Percentiles rank a stretch among this genome's conserved stretches.
Conservation (phyloP, 495 filamentous ascomycete species). For the Friedmanniomyces endolithicus region DNA sequence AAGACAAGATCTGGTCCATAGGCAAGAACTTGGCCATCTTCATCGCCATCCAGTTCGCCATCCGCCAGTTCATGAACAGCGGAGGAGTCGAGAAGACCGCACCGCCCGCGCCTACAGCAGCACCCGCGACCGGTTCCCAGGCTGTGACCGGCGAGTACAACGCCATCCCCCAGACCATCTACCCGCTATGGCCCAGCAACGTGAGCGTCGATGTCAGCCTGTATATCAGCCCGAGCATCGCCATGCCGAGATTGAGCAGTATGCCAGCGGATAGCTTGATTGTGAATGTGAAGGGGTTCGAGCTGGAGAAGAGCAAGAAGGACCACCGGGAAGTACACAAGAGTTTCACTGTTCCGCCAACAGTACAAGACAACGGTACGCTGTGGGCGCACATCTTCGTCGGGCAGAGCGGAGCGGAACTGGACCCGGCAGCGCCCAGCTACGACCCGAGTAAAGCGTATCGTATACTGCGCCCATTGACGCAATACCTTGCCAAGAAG, state of each 20-base stretch:
- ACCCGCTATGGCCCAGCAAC: conserved; percentile 77
- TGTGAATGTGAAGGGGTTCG: conserved; percentile 67
- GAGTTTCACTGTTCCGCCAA: conserved; percentile 60
- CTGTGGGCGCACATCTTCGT: conserved; percentile 90
- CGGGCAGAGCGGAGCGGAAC: conserved; percentile 53
- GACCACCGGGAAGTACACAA: conserved; percentile 69
- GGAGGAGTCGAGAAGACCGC: conserved; percentile 36
- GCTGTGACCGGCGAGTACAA: conserved; percentile 56
- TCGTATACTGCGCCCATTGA: conserved; percentile 74
- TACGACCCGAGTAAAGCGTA: conserved; percentile 66
- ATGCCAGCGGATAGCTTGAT: conserved; percentile 47
- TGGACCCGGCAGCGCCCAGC: conserved; percentile 59
- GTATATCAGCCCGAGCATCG: conserved; percentile 65
- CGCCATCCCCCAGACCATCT: conserved; percentile 58
- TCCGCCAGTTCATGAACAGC: conserved; percentile 42
- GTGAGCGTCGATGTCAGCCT: conserved; percentile 70
- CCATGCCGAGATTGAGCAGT: conserved; percentile 51
- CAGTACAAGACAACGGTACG: conserved; percentile 84
- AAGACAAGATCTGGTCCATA: conserved; percentile 25
- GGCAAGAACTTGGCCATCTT: conserved; percentile 62
- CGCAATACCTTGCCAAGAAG: conserved; percentile 82
- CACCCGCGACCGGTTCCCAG: conserved; percentile 32
- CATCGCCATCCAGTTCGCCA: conserved; percentile 50
- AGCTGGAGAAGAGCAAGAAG: conserved; percentile 57
- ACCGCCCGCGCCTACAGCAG: conserved; percentile 32